Conservation (phyloP, 129 eudicot species). For the Dittrichia graveolens region DNA sequence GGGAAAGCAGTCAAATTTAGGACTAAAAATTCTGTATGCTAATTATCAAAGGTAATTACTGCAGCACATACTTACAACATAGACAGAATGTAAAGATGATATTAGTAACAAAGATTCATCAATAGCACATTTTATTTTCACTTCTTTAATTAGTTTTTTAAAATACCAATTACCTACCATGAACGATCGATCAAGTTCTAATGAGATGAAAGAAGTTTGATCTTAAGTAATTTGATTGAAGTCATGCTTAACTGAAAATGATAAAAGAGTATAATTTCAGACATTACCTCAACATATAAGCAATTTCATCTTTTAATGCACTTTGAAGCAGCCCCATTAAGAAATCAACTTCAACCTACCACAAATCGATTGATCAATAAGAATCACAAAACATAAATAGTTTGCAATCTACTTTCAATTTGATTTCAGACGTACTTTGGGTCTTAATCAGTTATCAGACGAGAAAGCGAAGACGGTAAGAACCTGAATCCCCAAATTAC, state of each 20-base stretch:
- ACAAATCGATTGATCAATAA: neutral
- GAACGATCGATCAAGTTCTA: too few relatives aligned
- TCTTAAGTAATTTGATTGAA: neutral
- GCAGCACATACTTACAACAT: too few relatives aligned
- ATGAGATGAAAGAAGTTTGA: too few relatives aligned
- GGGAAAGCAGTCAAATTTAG: too few relatives aligned
- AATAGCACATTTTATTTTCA: too few relatives aligned
- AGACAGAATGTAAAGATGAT: too few relatives aligned
- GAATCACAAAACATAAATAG: neutral
- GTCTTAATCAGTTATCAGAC: slow-evolving; percentile 66
- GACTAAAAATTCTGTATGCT: too few relatives aligned
- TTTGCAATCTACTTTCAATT: neutral
- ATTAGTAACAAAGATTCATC: too few relatives aligned
- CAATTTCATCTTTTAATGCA: slow-evolving; percentile 47
- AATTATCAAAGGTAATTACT: too few relatives aligned
- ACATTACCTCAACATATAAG: slow-evolving; percentile 46
- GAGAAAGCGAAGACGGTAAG: slow-evolving; percentile 78
- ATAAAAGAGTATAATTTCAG: too few relatives aligned
- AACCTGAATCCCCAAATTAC: slow-evolving; percentile 54
- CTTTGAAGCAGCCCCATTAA: slow-evolving; percentile 57
- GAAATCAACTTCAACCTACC: slow-evolving; percentile 58
- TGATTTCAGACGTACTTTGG: slow-evolving; percentile 41
- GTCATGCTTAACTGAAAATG: neutral
- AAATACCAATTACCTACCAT: too few relatives aligned
- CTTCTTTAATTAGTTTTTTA: too few relatives aligned